Conservation (phyloP, 1,139 yeast genomes). For the Candida buenavistaensis region DNA sequence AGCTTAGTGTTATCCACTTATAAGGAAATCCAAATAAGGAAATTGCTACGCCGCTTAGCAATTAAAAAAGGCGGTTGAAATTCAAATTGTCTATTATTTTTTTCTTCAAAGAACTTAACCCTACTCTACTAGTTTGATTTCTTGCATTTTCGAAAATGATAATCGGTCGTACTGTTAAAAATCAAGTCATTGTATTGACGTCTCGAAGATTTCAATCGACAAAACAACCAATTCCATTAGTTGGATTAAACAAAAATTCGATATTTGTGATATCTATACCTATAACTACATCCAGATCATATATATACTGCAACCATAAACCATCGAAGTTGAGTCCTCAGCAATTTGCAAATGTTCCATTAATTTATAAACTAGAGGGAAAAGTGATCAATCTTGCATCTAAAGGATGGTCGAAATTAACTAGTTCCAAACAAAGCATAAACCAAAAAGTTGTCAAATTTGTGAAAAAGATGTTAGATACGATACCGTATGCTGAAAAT, state of each 20-base stretch:
- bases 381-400: constrained; percentile 38
- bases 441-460: constrained; percentile 40
- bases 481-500: constrained; percentile 54
- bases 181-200: neutral
- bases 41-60: constrained; percentile 1
- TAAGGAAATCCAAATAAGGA: constrained; percentile 1
- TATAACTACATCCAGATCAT: constrained; percentile 55
- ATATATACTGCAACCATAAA: constrained; percentile 59
- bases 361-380: constrained; percentile 37
- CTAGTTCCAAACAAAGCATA: constrained; percentile 34
- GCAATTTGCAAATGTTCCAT: constrained; percentile 31
- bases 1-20: too few species aligned
- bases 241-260: constrained; percentile 18
- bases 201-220: constrained; percentile 5
- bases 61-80: neutral
- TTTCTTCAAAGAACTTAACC: too few species aligned
- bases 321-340: constrained; percentile 28
- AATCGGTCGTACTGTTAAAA: too few species aligned
- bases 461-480: constrained; percentile 36
- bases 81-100: neutral
- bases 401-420: constrained; percentile 48
- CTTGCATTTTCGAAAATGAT: too few species aligned
- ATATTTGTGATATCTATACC: constrained; percentile 61
- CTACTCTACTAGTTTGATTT: too few species aligned
- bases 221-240: constrained; percentile 1